A percentile compares a stretch with the other conserved stretches of the same genome.
Evolutionary conservation across 768 basidiomycete species (phyloP).

Genomic region (Leccinellum rugosiceps): DNA sequence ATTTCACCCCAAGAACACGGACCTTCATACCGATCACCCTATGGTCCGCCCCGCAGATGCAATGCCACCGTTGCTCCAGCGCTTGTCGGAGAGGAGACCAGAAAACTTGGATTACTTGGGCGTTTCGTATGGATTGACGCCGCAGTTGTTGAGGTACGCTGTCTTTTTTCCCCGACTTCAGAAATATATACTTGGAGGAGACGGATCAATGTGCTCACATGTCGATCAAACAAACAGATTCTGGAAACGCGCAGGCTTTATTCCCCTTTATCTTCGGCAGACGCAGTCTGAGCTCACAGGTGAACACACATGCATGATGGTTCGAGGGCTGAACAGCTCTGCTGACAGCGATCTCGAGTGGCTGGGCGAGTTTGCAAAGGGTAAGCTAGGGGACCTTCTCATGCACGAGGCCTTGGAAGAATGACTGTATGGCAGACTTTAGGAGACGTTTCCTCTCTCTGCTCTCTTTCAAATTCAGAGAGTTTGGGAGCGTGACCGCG

Average conservation of each 20-base stretch:
- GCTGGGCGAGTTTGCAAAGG: slow-evolving; percentile 86
- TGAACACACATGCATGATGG: slow-evolving; percentile 96
- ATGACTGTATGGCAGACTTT: slow-evolving; percentile 64
- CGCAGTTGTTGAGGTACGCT: slow-evolving; percentile 68
- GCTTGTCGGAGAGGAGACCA: slow-evolving; percentile 85
- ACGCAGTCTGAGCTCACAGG: slow-evolving; percentile 94
- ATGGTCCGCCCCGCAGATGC: slow-evolving; percentile 64
- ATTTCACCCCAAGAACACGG: slow-evolving; percentile 35
- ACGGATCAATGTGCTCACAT: not conserved
- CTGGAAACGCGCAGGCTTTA: slow-evolving; percentile 93
- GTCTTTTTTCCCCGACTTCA: not conserved
- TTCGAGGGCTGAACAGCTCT: slow-evolving; percentile 75
- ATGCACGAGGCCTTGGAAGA: no score
- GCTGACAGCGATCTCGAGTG: slow-evolving; percentile 66
- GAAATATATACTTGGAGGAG: no score
- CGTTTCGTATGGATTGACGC: slow-evolving; percentile 92
- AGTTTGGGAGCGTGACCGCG: slow-evolving; percentile 85
- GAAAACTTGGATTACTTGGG: slow-evolving; percentile 92
- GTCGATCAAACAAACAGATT: slow-evolving; percentile 47
- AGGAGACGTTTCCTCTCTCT: slow-evolving; percentile 83
- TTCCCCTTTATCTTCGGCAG: slow-evolving; percentile 91
- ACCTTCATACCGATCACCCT: slow-evolving; percentile 76
- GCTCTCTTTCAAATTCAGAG: slow-evolving; percentile 92
- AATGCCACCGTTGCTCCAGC: slow-evolving; percentile 93
- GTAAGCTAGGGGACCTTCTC: slow-evolving; percentile 34